Percentiles rank a stretch among this genome's conserved stretches.
Evolutionary conservation across 169 alveolate species (phyloP).

Genomic region (Plasmodium chabaudi): DNA sequence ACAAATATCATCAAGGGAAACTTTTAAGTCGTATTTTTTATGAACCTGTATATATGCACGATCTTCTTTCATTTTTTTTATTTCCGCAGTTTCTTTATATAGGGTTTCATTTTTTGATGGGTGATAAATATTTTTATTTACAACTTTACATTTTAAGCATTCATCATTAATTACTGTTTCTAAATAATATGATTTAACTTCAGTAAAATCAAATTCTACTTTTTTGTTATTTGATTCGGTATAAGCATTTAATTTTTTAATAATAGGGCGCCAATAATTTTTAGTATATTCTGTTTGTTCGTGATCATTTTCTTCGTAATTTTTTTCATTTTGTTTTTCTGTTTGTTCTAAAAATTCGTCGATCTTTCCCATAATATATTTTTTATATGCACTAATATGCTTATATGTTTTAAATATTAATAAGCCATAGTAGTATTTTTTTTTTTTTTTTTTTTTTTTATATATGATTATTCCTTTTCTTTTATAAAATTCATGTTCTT

Average conservation of each 20-base stretch:
- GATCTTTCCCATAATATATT: conserved; percentile 24
- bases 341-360: not conserved
- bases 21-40: conserved; percentile 20
- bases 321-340: not conserved
- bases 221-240: not conserved
- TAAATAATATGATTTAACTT: conserved; percentile 36
- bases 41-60: conserved; percentile 17
- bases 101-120: conserved; percentile 14
- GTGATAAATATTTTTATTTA: conserved; percentile 9
- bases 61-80: conserved; percentile 33
- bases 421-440: conserved; percentile 18
- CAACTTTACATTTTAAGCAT: conserved; percentile 37
- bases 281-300: not conserved
- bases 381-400: conserved; percentile 20
- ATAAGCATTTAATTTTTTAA: not conserved
- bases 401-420: conserved; percentile 24
- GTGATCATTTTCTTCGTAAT: not conserved
- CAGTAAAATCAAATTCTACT: conserved; percentile 12
- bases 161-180: conserved; percentile 54
- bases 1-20: conserved; percentile 64
- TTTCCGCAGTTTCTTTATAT: conserved; percentile 47
- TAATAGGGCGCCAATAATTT: too few relatives aligned
- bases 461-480: conserved; percentile 17
- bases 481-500: conserved; percentile 52
- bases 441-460: conserved; percentile 3